Conservation (phyloP, 768 basidiomycete genomes). For the Tricholoma sp. region DNA sequence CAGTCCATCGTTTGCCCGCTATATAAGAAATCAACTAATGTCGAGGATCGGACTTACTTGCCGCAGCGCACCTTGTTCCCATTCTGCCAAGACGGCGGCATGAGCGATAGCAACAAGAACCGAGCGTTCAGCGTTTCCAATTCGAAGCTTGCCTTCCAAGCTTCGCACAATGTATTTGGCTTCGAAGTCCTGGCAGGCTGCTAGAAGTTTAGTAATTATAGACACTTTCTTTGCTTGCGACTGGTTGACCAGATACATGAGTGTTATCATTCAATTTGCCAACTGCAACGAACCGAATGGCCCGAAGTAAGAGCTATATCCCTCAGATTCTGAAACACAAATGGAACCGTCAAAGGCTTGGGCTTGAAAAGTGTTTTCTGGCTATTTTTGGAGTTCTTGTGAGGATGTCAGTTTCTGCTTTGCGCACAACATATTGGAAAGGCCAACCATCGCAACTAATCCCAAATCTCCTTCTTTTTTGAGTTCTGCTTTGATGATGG, state of each 20-base stretch:
- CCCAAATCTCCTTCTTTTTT: constrained; percentile 96
- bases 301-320: constrained; percentile 88
- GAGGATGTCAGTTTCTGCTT: not conserved
- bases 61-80: constrained; percentile 36
- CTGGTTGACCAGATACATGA: constrained; percentile 33
- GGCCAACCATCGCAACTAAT: constrained; percentile 85
- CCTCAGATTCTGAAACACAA: constrained; percentile 83
- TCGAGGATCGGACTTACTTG: not conserved
- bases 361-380: constrained; percentile 95
- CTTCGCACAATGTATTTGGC: constrained; percentile 97
- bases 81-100: constrained; percentile 80
- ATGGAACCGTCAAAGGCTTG: constrained; percentile 82
- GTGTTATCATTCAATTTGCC: not conserved
- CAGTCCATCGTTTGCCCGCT: constrained; percentile 72
- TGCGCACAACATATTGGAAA: not conserved
- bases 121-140: constrained; percentile 94
- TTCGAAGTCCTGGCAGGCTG: constrained; percentile 86
- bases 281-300: constrained; percentile 53
- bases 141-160: constrained; percentile 93
- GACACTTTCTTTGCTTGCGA: constrained; percentile 95
- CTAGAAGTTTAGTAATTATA: constrained; percentile 90
- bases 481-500: constrained; percentile 83
- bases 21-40: constrained; percentile 2
- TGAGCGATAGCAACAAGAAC: constrained; percentile 94
- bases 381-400: constrained; percentile 84